Evolutionary conservation across 345 rosid species (phyloP).

Genomic region (Stellera chamaejasme): DNA sequence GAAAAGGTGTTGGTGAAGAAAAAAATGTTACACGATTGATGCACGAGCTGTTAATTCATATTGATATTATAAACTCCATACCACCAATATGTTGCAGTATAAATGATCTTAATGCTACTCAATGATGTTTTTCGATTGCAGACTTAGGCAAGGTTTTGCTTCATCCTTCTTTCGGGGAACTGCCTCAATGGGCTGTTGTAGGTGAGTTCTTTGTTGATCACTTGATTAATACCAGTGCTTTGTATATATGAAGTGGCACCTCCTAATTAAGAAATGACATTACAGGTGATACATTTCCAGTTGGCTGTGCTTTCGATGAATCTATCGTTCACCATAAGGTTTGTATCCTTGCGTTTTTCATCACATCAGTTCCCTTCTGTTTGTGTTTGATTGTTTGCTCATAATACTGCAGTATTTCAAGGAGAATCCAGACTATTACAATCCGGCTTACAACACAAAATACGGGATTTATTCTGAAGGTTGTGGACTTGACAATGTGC

Average conservation of each 20-base stretch:
- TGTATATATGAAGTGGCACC: not conserved
- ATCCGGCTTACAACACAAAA: constrained; percentile 42
- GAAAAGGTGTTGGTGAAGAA: not conserved
- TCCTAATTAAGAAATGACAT: not conserved
- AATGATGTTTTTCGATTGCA: constrained; percentile 5
- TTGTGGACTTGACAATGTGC: constrained; percentile 48
- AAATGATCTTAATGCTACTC: not conserved
- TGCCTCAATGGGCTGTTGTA: constrained; percentile 92
- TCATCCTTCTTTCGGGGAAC: constrained; percentile 66
- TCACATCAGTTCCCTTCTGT: not conserved
- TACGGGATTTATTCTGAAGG: constrained; percentile 46
- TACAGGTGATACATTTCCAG: constrained; percentile 72
- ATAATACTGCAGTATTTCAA: constrained; percentile 34
- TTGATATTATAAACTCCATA: too few species aligned
- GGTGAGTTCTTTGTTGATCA: constrained; percentile 30
- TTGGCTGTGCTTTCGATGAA: constrained; percentile 75
- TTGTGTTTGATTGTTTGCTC: not conserved
- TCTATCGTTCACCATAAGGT: constrained; percentile 82
- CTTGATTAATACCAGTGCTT: not conserved
- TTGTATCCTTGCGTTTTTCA: not conserved
- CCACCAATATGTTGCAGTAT: constrained; percentile 1
- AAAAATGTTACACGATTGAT: not conserved
- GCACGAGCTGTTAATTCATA: too few species aligned
- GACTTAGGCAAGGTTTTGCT: constrained; percentile 88
- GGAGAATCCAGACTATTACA: constrained; percentile 44